Base-by-base conservation (phyloP, 2,329 filamentous ascomycete genomes). In the Fusarium drepaniforme region DNA sequence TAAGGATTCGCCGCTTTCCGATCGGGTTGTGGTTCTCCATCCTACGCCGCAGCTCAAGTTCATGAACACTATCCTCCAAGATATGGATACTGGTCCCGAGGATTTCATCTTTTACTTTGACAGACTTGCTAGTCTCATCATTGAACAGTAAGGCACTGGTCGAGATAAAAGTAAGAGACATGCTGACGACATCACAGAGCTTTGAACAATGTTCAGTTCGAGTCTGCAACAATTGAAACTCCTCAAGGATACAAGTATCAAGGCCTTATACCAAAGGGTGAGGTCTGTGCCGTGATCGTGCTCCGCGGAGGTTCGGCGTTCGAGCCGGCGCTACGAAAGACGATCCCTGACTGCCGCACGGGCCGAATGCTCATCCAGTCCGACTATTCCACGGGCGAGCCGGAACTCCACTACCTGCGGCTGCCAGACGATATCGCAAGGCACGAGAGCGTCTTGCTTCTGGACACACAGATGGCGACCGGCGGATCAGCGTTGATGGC, bases 21-120 rank as follows among this genome's bases (percentile, higher is more conserved):
- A 90, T 1, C 94, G 93, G 75, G 93, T 97, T 40, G 86, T 93
- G 7, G 83, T 97, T 18, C 85, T 98, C 67, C 88, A 92, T 51
- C 89, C 94, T 72, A 97, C 94, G 1, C 90, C 92, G 11, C 97
- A 99, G 82, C 88, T 98, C 65, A 89, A 88, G 67, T 96, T 92
- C 57, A 98, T 99, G 90, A 96, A 94, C 81, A 98, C 96, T 0
- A 93, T 98, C 67, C 90, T 99, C 46, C 93, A 97, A 80, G 90
- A 97, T 77, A 93, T 94, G 21, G 89, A 92, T 58, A 96, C 95
- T 0, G 87, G 89, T 8, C 90, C 94, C 49, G 96, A 98, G 81
- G 96, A 98, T 78, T 98, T 98, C 81, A 94, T 98, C 72, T 98
- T 98, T 84, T 98, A 98, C 84, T 98, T 98, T 82, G 95, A 99